Base-by-base conservation (phyloP, 192 early-diverging fungal species). In the Coemansia sp. region DNA sequence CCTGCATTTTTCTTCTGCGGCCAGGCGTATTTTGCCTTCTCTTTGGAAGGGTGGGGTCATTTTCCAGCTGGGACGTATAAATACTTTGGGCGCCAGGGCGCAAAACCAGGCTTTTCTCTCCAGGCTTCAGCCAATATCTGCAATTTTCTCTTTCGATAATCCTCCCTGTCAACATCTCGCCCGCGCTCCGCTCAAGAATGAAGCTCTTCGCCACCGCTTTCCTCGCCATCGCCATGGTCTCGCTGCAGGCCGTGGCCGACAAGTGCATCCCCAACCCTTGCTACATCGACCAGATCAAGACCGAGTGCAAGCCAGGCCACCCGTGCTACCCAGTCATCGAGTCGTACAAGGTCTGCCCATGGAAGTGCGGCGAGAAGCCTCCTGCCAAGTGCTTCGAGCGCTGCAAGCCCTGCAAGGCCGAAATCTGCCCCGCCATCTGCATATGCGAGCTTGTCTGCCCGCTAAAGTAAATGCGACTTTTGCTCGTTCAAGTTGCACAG, bases 361-460 rank as follows among this genome's bases (percentile, higher is more conserved):
- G 75, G 75, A 57, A 64, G 24, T 77, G 75, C 62, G 70, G 75
- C 39, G 62, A 68, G 19, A 39, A 57, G 14, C 24, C 65, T 17
- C 70, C 65, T 0, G 69, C 65, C 29, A 49, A 68, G 35, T 77
- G 75, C 62, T 17, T 46, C 3, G 69, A 72, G 59, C 75, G 75
- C 60, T 77, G 75, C 75, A 62, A 63, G 64, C 75, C 75, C 0
- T 79, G 77, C 71, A 70, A 74, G 60, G 40, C 29, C 15, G 42
- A 65, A 29, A 37, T 72, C 42, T 81, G 73, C 60, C 66, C 70
- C 7, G 73, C 60, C 2, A 57, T 75, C 36, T 81, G 78, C 47
- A 22, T 63, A 14, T 81, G 78, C 61, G 78, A 81, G 62, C 40
- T 71, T 32, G 66, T 60, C 14, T 81, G 78, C 63, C 73, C 65